Evolutionary conservation across 176 grass and related monocot species (phyloP).

Genomic region (Eragrostis curvula): DNA sequence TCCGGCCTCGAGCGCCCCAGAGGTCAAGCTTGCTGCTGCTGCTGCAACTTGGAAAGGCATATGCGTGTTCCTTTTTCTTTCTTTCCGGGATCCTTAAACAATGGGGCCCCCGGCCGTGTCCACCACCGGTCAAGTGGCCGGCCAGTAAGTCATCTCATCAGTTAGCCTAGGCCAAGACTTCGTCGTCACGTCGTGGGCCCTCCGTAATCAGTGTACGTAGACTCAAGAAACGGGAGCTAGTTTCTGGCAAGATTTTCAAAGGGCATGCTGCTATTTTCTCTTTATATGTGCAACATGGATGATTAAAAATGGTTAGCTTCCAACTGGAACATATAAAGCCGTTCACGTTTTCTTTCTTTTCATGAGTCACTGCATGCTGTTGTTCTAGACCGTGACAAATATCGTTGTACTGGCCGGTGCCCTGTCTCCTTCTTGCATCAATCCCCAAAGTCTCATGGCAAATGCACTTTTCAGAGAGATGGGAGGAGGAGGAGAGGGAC

Average conservation of each 20-base stretch:
- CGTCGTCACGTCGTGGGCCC: neutral
- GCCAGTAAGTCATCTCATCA: neutral
- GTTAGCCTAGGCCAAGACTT: neutral
- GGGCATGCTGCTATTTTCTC: neutral
- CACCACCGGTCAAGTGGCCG: slow-evolving; percentile 22
- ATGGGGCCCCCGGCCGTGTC: slow-evolving; percentile 3
- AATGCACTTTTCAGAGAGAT: neutral
- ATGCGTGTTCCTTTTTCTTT: neutral
- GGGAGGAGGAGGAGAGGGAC: neutral
- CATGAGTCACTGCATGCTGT: neutral
- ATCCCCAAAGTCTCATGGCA: neutral
- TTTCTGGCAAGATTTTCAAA: neutral
- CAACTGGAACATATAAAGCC: too few species aligned
- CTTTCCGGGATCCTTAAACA: slow-evolving; percentile 44
- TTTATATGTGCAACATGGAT: neutral
- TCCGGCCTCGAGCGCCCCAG: neutral
- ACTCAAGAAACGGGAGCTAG: neutral
- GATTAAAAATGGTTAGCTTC: neutral
- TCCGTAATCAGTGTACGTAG: too few species aligned
- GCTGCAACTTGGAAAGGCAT: slow-evolving; percentile 29
- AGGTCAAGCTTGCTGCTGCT: slow-evolving; percentile 20
- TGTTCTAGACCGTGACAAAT: neutral
- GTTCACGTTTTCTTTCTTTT: too few species aligned
- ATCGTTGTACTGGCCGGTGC: neutral
- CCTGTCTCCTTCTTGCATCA: neutral